These are phyloP conservation scores for Megacollybia marginata DNA, from an alignment of 768 basidiomycete species.

Conservation along the genomic window DNA sequence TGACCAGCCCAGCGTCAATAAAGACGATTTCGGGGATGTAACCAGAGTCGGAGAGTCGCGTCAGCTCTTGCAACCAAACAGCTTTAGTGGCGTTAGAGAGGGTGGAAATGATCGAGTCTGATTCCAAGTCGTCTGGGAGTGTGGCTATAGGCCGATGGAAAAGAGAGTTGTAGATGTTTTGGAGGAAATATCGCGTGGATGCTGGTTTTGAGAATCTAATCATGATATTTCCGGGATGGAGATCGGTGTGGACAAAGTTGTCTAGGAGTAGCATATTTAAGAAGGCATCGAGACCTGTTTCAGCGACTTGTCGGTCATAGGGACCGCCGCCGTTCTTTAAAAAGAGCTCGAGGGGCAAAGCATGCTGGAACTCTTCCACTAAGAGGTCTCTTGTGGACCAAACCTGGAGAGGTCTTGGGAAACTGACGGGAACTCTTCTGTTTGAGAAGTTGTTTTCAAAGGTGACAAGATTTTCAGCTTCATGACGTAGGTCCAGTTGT, in stretches of 20 bases:
- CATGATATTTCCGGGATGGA: conserved; percentile 95
- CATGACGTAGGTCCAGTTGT: conserved; percentile 86
- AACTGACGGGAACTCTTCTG: conserved; percentile 76
- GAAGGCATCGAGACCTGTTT: conserved; percentile 91
- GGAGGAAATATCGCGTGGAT: conserved; percentile 55
- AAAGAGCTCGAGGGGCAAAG: conserved; percentile 82
- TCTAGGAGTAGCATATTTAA: conserved; percentile 98
- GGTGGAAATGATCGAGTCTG: conserved; percentile 59
- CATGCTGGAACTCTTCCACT: conserved; percentile 91
- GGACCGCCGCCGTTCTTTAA: conserved; percentile 87
- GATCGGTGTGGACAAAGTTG: conserved; percentile 92
- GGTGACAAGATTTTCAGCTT: conserved; percentile 76
- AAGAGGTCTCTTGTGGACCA: conserved; percentile 81
- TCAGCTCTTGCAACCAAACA: conserved; percentile 72
- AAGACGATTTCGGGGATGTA: conserved; percentile 94
- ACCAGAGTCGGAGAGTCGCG: conserved; percentile 52
- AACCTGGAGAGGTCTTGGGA: conserved; percentile 78
- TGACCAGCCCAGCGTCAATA: conserved; percentile 94
- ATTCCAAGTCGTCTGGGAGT: conserved; percentile 37
- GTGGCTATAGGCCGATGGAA: conserved; percentile 14
- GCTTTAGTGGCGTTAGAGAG: conserved; percentile 54
- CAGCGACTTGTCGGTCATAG: conserved; percentile 84
- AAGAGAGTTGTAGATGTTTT: conserved; percentile 45
- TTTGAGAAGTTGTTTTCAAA: conserved; percentile 86
- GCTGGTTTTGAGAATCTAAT: conserved; percentile 92